Evolutionary conservation across 257 asterid species (phyloP).

Genomic region (Hygrophila difformis): DNA sequence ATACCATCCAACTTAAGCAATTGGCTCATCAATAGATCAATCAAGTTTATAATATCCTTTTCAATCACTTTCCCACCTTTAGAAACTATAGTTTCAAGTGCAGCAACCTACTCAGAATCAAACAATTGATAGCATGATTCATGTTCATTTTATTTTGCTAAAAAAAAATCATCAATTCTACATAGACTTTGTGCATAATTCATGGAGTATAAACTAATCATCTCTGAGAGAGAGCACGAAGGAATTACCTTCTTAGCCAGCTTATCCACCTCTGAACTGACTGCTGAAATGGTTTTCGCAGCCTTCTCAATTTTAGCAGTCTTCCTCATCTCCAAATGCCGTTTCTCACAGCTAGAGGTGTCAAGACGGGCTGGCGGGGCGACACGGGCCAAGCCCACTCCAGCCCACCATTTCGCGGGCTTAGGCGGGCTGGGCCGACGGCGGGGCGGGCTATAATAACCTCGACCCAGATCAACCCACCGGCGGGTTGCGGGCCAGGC

Average conservation of each 20-base stretch:
- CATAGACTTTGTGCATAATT: no score
- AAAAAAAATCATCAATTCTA: neutral
- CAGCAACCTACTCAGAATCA: slow-evolving; percentile 46
- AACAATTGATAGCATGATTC: neutral
- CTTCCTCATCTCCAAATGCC: slow-evolving; percentile 58
- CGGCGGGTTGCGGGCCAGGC: no score
- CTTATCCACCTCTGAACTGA: slow-evolving; percentile 66
- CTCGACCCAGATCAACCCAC: no score
- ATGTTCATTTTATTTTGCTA: neutral
- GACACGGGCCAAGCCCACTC: no score
- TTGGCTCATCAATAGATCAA: slow-evolving; percentile 70
- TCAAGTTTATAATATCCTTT: slow-evolving; percentile 41
- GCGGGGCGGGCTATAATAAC: no score
- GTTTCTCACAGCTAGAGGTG: no score
- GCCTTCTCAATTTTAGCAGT: slow-evolving; percentile 60
- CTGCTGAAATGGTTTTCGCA: slow-evolving; percentile 47
- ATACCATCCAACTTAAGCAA: slow-evolving; percentile 61
- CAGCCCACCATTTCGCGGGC: no score
- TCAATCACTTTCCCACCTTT: slow-evolving; percentile 69
- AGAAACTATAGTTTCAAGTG: slow-evolving; percentile 49
- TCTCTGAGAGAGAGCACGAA: neutral
- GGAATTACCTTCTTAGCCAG: slow-evolving; percentile 53
- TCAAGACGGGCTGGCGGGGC: no score
- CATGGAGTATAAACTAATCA: no score
- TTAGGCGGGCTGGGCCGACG: no score